phyloP scores from a whole-genome alignment of 352 stramenopile species.

The Poterioochromonas sp. region DNA sequence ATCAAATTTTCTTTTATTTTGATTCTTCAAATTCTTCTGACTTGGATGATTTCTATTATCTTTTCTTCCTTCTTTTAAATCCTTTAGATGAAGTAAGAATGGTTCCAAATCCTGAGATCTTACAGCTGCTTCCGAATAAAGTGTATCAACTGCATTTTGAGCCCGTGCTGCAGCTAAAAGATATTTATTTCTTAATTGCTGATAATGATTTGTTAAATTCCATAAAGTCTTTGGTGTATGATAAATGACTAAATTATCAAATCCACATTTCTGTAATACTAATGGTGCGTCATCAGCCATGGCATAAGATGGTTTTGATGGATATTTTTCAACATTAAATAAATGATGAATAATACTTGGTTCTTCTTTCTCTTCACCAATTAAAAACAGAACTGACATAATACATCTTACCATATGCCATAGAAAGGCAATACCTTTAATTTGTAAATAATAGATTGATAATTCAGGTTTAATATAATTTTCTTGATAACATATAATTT shows the following conservation, averaged over 20 bases:
- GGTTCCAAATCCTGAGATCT: not conserved
- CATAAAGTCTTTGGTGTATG: conserved; percentile 40
- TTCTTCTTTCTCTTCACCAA: conserved; percentile 80
- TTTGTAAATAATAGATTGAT: not conserved
- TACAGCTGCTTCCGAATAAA: conserved; percentile 25
- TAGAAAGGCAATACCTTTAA: conserved; percentile 84
- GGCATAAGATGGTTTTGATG: conserved; percentile 9
- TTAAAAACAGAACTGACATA: conserved; percentile 86
- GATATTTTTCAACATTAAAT: conserved; percentile 17
- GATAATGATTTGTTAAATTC: conserved; percentile 19
- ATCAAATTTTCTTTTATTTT: not conserved
- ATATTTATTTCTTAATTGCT: conserved; percentile 68
- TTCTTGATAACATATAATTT: not conserved
- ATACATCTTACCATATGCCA: conserved; percentile 99
- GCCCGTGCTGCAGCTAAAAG: conserved; percentile 59
- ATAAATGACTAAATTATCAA: conserved; percentile 67
- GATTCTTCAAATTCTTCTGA: not conserved
- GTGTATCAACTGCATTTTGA: conserved; percentile 49
- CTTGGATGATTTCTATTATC: not conserved
- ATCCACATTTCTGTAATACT: conserved; percentile 93
- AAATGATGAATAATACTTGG: conserved; percentile 84
- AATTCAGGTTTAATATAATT: not conserved
- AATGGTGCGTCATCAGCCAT: conserved; percentile 86
- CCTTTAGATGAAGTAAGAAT: not conserved
- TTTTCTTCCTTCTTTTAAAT: not conserved